phyloP scores from a whole-genome alignment of 2,329 filamentous ascomycete species.

The Alternaria triticina region DNA sequence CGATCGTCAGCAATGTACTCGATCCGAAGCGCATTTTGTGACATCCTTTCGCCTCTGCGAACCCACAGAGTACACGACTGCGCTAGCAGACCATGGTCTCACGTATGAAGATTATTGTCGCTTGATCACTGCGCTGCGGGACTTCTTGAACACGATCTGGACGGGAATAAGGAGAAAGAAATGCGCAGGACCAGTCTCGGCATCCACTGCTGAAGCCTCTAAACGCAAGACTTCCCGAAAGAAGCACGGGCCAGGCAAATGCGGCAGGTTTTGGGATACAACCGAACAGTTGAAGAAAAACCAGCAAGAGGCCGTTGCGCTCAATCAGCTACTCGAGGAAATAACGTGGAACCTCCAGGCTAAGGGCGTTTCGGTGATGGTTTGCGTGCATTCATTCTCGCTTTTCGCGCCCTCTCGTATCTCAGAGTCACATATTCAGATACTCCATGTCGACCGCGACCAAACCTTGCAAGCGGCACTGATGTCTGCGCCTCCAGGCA shows the following conservation, averaged over 20 bases:
- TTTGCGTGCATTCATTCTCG: constrained; percentile 31
- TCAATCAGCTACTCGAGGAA: constrained; percentile 27
- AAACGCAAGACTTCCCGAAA: neutral
- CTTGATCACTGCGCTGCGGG: constrained; percentile 19
- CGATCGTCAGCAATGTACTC: constrained; percentile 22
- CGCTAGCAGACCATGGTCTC: constrained; percentile 34
- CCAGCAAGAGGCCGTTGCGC: constrained; percentile 15
- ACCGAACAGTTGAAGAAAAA: constrained; percentile 16
- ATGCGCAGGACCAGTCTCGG: neutral
- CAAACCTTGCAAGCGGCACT: constrained; percentile 15
- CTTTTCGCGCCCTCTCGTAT: constrained; percentile 31
- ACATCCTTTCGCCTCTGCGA: constrained; percentile 32
- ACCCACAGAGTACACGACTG: constrained; percentile 34
- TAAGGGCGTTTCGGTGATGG: constrained; percentile 28
- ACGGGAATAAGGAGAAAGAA: neutral
- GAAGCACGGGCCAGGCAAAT: neutral
- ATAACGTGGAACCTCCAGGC: constrained; percentile 25
- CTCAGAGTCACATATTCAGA: constrained; percentile 29
- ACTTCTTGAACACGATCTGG: constrained; percentile 15
- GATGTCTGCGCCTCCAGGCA: neutral
- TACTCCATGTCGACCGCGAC: constrained; percentile 15
- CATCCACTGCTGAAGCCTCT: neutral
- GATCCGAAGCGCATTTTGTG: constrained; percentile 27
- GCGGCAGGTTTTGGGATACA: constrained; percentile 3
- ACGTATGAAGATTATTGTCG: constrained; percentile 29